phyloP scores from a whole-genome alignment of 2,329 filamentous ascomycete genomes.

The Penicillium sp. region DNA sequence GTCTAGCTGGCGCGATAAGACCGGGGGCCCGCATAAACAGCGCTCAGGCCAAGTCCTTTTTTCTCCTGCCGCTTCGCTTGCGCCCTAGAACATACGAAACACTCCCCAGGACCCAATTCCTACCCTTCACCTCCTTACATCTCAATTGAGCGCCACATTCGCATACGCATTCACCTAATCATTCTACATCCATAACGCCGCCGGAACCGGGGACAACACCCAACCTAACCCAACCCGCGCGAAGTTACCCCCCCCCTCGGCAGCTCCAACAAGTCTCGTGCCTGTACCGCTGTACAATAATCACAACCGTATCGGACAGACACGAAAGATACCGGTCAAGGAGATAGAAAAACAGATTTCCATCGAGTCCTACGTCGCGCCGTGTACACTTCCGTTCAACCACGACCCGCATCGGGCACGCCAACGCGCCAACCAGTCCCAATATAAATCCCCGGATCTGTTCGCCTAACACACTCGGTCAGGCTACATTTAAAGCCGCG shows the following conservation, averaged over 20 bases:
- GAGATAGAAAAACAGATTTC: neutral
- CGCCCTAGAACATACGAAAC: neutral
- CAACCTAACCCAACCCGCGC: neutral
- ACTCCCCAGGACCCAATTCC: neutral
- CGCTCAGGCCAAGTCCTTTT: constrained; percentile 21
- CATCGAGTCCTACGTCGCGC: neutral
- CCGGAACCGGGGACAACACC: neutral
- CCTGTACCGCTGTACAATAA: neutral
- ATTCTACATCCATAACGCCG: neutral
- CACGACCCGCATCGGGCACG: no score
- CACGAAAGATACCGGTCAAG: neutral
- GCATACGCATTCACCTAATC: neutral
- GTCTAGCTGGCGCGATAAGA: constrained; percentile 18
- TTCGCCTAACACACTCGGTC: neutral
- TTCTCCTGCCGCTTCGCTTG: constrained; percentile 4
- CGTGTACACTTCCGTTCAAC: no score
- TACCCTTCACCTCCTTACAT: neutral
- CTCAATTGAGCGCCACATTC: neutral
- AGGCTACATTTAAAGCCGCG: neutral
- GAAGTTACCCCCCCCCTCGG: neutral
- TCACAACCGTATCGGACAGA: neutral
- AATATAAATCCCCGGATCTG: neutral
- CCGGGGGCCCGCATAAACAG: constrained; percentile 22
- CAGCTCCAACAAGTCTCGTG: neutral
- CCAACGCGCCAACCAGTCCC: neutral